These are phyloP conservation scores for Penicillium desertorum DNA, from an alignment of 495 filamentous ascomycete genomes.

Conservation along the genomic window DNA sequence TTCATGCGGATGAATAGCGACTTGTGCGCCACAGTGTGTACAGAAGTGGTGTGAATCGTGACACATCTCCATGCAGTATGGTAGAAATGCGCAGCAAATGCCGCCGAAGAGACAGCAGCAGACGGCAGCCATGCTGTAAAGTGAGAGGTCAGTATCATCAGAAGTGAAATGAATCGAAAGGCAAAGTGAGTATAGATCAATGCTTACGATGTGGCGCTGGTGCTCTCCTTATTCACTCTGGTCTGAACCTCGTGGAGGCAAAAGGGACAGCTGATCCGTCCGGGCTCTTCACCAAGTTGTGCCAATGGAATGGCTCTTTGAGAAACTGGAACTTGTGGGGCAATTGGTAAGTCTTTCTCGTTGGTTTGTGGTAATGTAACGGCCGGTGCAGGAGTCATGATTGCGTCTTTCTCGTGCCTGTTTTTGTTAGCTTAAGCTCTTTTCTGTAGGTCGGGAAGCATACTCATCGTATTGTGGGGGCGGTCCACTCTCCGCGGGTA, in stretches of 20 bases:
- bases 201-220: conserved; percentile 17
- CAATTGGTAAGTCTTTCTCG: background rate
- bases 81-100: conserved; percentile 20
- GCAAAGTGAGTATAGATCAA: background rate
- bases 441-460: background rate
- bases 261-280: conserved; percentile 18
- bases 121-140: conserved; percentile 16
- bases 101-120: conserved; percentile 23
- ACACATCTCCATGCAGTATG: conserved; percentile 22
- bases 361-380: background rate
- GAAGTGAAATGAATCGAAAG: background rate
- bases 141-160: conserved; percentile 1
- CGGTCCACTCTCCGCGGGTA: background rate
- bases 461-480: conserved; percentile 11
- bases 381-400: background rate
- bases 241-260: conserved; percentile 16
- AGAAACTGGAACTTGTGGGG: background rate
- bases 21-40: conserved; percentile 10
- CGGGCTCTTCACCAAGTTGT: conserved; percentile 12
- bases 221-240: conserved; percentile 17
- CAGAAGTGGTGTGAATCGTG: conserved; percentile 24
- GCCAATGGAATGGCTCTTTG: conserved; percentile 6
- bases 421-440: background rate
- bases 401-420: conserved; percentile 1
- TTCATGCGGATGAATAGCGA: conserved; percentile 17